Evolutionary conservation across 352 stramenopile genomes (phyloP).

Genomic region (Globisporangium iwayamae): DNA sequence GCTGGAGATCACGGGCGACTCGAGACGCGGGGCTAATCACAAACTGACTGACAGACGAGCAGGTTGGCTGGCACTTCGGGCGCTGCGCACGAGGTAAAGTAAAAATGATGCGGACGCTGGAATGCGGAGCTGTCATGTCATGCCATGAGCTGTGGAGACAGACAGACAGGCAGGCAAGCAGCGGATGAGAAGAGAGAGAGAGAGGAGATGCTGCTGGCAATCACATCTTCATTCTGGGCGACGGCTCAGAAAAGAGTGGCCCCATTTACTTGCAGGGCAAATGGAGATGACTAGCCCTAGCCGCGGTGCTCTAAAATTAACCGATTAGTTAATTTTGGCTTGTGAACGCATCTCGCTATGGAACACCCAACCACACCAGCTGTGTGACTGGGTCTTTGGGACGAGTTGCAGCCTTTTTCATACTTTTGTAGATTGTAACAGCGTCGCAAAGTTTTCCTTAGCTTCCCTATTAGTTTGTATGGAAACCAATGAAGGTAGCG

Average conservation of each 20-base stretch:
- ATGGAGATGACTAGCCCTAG: neutral
- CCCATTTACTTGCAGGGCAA: too few species aligned
- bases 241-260: neutral
- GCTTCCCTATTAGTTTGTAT: too few species aligned
- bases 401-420: too few species aligned
- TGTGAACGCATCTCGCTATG: too few species aligned
- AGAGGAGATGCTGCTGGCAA: neutral
- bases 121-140: neutral
- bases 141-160: neutral
- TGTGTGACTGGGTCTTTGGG: too few species aligned
- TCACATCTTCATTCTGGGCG: conserved; percentile 9
- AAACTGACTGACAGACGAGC: too few species aligned
- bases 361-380: too few species aligned
- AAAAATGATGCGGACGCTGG: neutral
- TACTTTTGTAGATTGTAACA: too few species aligned
- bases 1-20: neutral
- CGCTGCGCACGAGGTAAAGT: neutral
- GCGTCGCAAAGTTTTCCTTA: too few species aligned
- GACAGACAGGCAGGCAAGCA: neutral
- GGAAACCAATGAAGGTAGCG: too few species aligned
- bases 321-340: neutral
- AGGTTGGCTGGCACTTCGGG: too few species aligned
- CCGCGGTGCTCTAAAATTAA: neutral
- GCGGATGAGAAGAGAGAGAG: neutral
- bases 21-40: neutral